These are phyloP conservation scores for Aquilaria malaccensis DNA, from an alignment of 345 rosid species.

Conservation along the genomic window DNA sequence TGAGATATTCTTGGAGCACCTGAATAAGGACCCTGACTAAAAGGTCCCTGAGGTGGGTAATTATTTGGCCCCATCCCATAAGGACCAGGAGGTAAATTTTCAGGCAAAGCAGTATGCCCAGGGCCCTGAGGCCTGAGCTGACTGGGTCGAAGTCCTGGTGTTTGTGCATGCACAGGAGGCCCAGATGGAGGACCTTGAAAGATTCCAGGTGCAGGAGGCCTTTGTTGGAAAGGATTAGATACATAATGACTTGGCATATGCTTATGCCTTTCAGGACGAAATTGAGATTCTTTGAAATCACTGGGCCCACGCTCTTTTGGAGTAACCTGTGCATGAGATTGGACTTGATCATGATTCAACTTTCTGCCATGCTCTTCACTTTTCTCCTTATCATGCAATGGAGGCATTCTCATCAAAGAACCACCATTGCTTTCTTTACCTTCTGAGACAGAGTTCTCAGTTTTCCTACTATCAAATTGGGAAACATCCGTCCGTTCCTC, in stretches of 20 bases:
- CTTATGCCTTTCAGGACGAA: slow-evolving; percentile 24
- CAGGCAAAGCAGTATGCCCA: slow-evolving; percentile 23
- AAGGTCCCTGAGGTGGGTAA: slow-evolving; percentile 29
- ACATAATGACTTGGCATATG: slow-evolving; percentile 17
- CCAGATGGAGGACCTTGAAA: slow-evolving; percentile 36
- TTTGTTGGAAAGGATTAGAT: slow-evolving; percentile 29
- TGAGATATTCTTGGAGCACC: slow-evolving; percentile 16
- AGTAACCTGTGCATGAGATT: slow-evolving; percentile 19
- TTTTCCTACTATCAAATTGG: slow-evolving; percentile 15
- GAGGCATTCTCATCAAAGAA: slow-evolving; percentile 12
- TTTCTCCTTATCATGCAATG: slow-evolving; percentile 21
- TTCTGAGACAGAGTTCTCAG: slow-evolving; percentile 16
- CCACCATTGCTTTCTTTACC: slow-evolving; percentile 25
- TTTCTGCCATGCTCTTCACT: slow-evolving; percentile 21
- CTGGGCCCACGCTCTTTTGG: slow-evolving; percentile 19
- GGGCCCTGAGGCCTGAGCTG: slow-evolving; percentile 34
- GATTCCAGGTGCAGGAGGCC: slow-evolving; percentile 30
- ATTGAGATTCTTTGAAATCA: slow-evolving; percentile 15
- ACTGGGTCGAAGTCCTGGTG: slow-evolving; percentile 23
- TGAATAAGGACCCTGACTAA: slow-evolving; percentile 15
- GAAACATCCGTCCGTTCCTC: slow-evolving; percentile 26
- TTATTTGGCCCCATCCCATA: slow-evolving; percentile 31
- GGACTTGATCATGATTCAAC: slow-evolving; percentile 15
- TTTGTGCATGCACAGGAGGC: slow-evolving; percentile 23
- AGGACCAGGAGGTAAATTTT: slow-evolving; percentile 24